Percentiles rank a stretch among this genome's conserved stretches.
phyloP scores from a whole-genome alignment of 2,329 filamentous ascomycete species.

The Fusarium tjaetaba region DNA sequence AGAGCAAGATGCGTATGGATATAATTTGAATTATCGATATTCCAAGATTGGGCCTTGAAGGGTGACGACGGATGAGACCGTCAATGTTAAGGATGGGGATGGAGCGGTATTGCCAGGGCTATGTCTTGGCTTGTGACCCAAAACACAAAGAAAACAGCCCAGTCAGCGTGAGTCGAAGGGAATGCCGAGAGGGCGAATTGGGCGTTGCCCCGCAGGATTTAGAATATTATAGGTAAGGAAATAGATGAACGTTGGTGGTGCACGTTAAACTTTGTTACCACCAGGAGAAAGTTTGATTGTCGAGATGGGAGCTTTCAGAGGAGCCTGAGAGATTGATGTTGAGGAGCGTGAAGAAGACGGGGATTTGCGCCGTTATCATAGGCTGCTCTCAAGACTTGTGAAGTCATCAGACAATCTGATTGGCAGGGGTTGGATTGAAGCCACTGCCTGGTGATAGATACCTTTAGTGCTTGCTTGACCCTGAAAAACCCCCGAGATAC shows the following conservation, averaged over 20 bases:
- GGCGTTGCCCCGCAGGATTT: background rate
- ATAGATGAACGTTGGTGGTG: background rate
- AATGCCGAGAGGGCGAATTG: background rate
- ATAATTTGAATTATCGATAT: constrained; percentile 28
- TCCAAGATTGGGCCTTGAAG: constrained; percentile 27
- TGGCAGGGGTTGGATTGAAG: constrained; percentile 13
- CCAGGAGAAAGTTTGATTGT: constrained; percentile 26
- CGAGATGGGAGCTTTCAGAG: constrained; percentile 28
- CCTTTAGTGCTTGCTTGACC: background rate
- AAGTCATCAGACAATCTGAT: constrained; percentile 25
- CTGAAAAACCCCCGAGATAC: background rate
- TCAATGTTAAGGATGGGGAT: constrained; percentile 18
- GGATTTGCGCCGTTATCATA: constrained; percentile 32
- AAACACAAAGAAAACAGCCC: constrained; percentile 32
- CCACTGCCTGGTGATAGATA: constrained; percentile 1
- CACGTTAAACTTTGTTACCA: background rate
- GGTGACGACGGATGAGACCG: constrained; percentile 21
- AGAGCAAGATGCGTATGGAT: background rate
- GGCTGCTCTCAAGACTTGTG: constrained; percentile 31
- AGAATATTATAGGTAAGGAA: background rate
- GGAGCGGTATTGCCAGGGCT: constrained; percentile 21
- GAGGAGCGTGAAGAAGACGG: constrained; percentile 10
- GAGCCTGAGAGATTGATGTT: constrained; percentile 18
- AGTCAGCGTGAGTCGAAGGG: constrained; percentile 8
- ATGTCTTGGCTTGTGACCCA: constrained; percentile 37